Base-by-base conservation (phyloP, 257 asterid genomes). In the Scutellaria galericulata region DNA sequence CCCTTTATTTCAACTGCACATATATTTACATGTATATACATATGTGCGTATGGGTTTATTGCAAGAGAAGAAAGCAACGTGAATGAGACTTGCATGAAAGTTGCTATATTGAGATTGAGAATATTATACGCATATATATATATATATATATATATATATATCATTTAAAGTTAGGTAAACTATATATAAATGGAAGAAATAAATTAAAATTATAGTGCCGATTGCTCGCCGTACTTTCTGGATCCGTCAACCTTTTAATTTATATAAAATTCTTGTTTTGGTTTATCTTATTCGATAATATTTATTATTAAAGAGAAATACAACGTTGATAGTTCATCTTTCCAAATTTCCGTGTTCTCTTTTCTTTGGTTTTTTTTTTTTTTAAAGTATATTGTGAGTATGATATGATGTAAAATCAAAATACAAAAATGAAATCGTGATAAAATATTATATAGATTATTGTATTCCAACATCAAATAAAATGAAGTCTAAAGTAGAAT, bases 31-130 rank as follows among this genome's bases (percentile, higher is more conserved):
- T 51, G 31, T 56, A 14, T 44, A 15, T 71, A 12, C 13, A 7
- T 5, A 14, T 46, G 31, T 69, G 31, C 12, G 18, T 8, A 2
- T 57, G 52, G 46, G 80, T 73, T 39, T 75, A 31, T 55, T 18
- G 14, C 24, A 47, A 31, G 69, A 60, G 37, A 44, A 31, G 72
- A 78, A 71, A 74, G 80, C 72, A 70, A 82, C 86, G 85, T 81
- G 88, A 85, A 82, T 70, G 74, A 72, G 87, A 85, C 86, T 82
- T 88, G 91, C 90, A 88, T 83, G 87, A 72, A 72, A 74, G 68
- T 66, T 73, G 83, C 12, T 15, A 12, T 64, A 46, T 42, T 61
- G 39, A 20, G 37, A 45, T 39, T 52, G 48, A 52, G 35, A 27
- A 27, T 27, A 27, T 27, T 27, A 31, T 31, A 31, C 5, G 37